Conservation (phyloP, 2,329 filamentous ascomycete genomes). For the Macrophomina pseudophaseolina region DNA sequence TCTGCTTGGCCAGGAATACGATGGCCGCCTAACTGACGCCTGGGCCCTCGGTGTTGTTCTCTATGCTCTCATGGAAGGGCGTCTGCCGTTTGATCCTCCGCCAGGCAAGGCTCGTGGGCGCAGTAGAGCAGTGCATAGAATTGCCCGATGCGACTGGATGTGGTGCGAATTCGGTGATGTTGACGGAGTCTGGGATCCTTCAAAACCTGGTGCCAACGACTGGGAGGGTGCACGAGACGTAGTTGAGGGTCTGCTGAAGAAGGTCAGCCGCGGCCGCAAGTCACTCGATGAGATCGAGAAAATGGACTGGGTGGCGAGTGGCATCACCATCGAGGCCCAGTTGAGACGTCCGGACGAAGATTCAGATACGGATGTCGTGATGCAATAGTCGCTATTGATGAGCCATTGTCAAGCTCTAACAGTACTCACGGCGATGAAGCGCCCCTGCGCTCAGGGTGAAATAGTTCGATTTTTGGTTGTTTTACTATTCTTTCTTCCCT, state of each 20-base stretch:
- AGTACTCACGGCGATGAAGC: neutral
- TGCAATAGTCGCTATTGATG: conserved; percentile 26
- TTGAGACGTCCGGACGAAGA: conserved; percentile 60
- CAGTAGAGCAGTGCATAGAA: conserved; percentile 85
- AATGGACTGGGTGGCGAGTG: conserved; percentile 76
- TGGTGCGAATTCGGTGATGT: conserved; percentile 87
- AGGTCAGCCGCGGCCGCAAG: conserved; percentile 77
- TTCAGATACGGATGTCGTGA: conserved; percentile 33
- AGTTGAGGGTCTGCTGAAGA: conserved; percentile 83
- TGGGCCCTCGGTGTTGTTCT: conserved; percentile 95
- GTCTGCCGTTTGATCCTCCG: conserved; percentile 88
- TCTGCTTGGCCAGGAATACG: conserved; percentile 92
- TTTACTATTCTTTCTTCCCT: conserved; percentile 11
- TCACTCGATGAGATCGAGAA: conserved; percentile 73
- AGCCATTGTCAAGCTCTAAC: conserved; percentile 3
- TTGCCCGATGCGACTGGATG: conserved; percentile 92
- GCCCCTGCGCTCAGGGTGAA: neutral
- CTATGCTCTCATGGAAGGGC: conserved; percentile 91
- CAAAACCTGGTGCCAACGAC: conserved; percentile 67
- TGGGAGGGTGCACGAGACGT: conserved; percentile 78
- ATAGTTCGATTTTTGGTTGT: conserved; percentile 13
- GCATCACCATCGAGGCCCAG: conserved; percentile 69
- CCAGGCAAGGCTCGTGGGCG: conserved; percentile 77
- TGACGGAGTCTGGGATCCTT: conserved; percentile 83
- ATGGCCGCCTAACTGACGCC: conserved; percentile 87